Conservation (phyloP, 2,329 filamentous ascomycete genomes). For the Didymella exigua region DNA sequence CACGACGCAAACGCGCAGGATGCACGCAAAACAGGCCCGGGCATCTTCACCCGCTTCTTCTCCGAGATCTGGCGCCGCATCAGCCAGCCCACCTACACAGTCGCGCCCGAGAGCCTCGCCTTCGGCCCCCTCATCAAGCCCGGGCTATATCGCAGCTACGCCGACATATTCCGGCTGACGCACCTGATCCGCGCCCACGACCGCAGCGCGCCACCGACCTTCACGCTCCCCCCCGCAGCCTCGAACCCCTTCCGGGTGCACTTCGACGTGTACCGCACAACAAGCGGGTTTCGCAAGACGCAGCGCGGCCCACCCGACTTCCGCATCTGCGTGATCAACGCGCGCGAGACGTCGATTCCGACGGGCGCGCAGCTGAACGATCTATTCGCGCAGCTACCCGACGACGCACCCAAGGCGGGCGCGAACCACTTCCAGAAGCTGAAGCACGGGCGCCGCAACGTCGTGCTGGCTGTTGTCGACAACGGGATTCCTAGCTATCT, state of each 20-base stretch:
- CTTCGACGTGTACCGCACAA: constrained; percentile 83
- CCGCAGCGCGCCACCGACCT: constrained; percentile 52
- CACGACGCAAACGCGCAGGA: constrained; percentile 9
- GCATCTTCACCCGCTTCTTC: constrained; percentile 45
- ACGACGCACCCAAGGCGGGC: constrained; percentile 64
- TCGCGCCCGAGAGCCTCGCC: constrained; percentile 31
- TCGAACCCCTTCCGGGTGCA: constrained; percentile 71
- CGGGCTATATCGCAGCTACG: constrained; percentile 61
- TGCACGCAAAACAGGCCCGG: constrained; percentile 10
- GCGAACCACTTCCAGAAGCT: constrained; percentile 73
- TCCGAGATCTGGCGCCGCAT: constrained; percentile 43
- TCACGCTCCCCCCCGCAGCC: constrained; percentile 38
- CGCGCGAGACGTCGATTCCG: constrained; percentile 72
- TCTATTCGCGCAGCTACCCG: constrained; percentile 75
- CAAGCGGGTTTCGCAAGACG: constrained; percentile 73
- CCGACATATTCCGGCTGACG: constrained; percentile 76
- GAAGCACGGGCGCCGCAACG: constrained; percentile 83
- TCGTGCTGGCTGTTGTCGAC: constrained; percentile 86
- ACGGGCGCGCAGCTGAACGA: constrained; percentile 72
- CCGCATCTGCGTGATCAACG: constrained; percentile 80
- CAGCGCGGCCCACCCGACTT: constrained; percentile 81
- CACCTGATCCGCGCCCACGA: constrained; percentile 75
- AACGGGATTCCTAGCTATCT: constrained; percentile 89
- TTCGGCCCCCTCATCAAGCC: constrained; percentile 59
- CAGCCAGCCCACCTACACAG: constrained; percentile 24